Evolutionary conservation across 2,329 filamentous ascomycete genomes (phyloP).

Genomic region (Exophiala calicioides): DNA sequence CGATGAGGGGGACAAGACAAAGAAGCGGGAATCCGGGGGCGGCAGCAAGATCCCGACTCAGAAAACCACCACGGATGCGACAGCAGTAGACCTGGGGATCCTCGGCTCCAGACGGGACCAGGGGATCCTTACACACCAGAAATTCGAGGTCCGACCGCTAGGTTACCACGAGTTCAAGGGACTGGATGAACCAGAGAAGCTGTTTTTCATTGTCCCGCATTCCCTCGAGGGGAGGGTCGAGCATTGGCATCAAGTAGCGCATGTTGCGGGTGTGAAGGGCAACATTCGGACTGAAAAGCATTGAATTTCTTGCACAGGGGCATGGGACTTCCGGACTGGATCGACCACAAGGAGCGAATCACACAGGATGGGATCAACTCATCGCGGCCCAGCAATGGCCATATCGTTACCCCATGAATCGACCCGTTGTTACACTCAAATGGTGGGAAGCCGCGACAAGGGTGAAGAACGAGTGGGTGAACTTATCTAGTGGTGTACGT

Average conservation of each 20-base stretch:
- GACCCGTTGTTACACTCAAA: too few species aligned
- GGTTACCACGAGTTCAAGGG: constrained; percentile 28
- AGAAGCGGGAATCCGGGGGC: too few species aligned
- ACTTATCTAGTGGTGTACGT: too few species aligned
- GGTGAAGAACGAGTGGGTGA: too few species aligned
- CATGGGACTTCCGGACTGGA: too few species aligned
- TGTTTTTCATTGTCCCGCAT: constrained; percentile 27
- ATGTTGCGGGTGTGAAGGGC: constrained; percentile 26
- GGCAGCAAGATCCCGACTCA: background rate
- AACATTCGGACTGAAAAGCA: constrained; percentile 13
- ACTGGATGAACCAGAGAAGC: constrained; percentile 20
- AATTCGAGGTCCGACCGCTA: constrained; percentile 23
- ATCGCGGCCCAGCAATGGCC: too few species aligned
- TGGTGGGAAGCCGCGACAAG: too few species aligned
- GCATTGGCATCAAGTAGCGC: constrained; percentile 26
- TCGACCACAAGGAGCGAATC: too few species aligned
- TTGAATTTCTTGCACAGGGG: too few species aligned
- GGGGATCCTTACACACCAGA: constrained; percentile 17
- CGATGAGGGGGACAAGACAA: background rate
- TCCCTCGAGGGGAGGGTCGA: constrained; percentile 25
- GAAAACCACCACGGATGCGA: background rate
- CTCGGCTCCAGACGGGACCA: constrained; percentile 16
- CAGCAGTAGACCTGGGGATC: constrained; percentile 4
- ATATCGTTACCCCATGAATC: too few species aligned
- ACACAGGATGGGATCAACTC: too few species aligned